Evolutionary conservation across 805 yeast genomes (phyloP), one percentile per base, ranked within the genome.

Genomic region (Torulaspora franciscae): DNA sequence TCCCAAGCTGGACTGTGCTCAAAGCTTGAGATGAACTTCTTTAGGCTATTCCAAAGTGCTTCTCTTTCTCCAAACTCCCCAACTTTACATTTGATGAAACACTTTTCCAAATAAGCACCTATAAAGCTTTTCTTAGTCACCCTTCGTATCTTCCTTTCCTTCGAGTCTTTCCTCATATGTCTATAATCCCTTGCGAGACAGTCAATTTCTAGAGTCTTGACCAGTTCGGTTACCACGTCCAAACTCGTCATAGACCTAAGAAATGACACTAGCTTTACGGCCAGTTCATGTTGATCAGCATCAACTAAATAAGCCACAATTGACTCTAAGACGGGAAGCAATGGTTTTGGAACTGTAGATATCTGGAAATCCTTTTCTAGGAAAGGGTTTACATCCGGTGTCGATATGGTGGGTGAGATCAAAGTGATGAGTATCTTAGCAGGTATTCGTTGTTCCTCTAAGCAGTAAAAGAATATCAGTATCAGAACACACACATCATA

Each of bases 401-500:
- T 33, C 7, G 52, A 49, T 7, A 56, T 32, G 3, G 61, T 56
- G 7, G 61, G 52, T 10, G 55, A 35, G 8, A 59, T 54, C 27
- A 60, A 42, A 4, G 30, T 36, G 8, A 56, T 37, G 29, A 60
- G 52, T 11, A 51, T 32, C 27, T 44, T 38, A 3, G 49, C 34
- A 1, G 55, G 45, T 13, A 55, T 33, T 4, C 32, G 41, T 2
- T 29, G 30, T 6, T 43, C 44, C 10, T 51, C 42, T 17, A 37
- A 43, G 30, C 58, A 48, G 30, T 54, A 49, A 9, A 58, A 41
- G 25, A 55, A 55, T 6, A 61, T 46, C 17, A 60, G 25, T 11
- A 58, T 28, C 17, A 61, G 30, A 4, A 57, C 39, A 1, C 58
- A 42, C 3, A 62, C 45, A 28, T 62, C 66, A 46, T 60, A 53